Percentiles rank a stretch among this genome's conserved stretches.
Conservation (phyloP, 2,329 filamentous ascomycete genomes). For the Penicillium sp. region DNA sequence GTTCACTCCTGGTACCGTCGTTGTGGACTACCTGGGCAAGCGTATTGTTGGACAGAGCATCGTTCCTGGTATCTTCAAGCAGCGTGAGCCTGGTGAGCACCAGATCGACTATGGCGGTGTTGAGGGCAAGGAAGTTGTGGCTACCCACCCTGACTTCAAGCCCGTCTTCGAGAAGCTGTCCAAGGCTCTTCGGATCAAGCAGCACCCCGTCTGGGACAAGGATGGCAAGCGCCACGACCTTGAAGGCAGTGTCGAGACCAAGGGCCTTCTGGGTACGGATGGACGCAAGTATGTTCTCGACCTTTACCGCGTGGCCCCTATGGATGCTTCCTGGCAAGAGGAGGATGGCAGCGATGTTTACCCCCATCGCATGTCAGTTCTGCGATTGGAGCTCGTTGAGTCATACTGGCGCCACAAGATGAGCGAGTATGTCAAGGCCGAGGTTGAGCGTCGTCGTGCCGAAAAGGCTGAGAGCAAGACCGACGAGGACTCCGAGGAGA, state of each 20-base stretch:
- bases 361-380: conserved; percentile 93
- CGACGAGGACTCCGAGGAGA: conserved; percentile 44
- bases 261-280: conserved; percentile 95
- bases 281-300: conserved; percentile 97
- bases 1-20: conserved; percentile 93
- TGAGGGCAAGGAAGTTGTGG: conserved; percentile 93
- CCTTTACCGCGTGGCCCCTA: conserved; percentile 88
- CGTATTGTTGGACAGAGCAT: conserved; percentile 97
- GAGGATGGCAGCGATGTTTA: conserved; percentile 69
- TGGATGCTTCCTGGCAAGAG: conserved; percentile 91
- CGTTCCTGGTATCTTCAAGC: conserved; percentile 98
- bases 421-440: conserved; percentile 82
- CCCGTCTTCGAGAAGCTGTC: conserved; percentile 87
- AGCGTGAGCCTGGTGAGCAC: conserved; percentile 94
- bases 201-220: conserved; percentile 97
- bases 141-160: conserved; percentile 84
- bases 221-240: conserved; percentile 86
- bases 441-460: conserved; percentile 68
- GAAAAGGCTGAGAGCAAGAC: conserved; percentile 42
- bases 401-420: conserved; percentile 82
- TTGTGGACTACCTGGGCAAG: conserved; percentile 96
- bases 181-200: conserved; percentile 87
- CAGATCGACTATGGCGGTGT: conserved; percentile 99
- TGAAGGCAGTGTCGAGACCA: conserved; percentile 95
- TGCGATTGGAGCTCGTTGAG: conserved; percentile 88